Evolutionary conservation across 805 yeast genomes (phyloP).

Genomic region (Saccharomycopsis fermentans): DNA sequence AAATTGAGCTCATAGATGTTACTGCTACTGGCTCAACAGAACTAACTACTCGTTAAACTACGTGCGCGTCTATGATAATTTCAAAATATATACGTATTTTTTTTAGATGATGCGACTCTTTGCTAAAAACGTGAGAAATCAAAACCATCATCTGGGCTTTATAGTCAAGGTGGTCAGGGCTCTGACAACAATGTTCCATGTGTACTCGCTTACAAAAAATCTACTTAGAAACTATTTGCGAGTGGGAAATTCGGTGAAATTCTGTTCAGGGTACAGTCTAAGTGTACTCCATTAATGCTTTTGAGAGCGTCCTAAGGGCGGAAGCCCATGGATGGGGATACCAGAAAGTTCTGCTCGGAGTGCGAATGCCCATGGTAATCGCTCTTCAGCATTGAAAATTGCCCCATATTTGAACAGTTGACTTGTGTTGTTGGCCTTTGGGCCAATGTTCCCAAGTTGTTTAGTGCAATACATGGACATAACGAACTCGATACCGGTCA

Average conservation of each 20-base stretch:
- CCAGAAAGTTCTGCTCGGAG: conserved; percentile 3
- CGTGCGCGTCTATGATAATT: no score
- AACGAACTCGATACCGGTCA: conserved; percentile 15
- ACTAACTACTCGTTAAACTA: no score
- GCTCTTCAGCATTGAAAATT: neutral
- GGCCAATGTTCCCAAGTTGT: neutral
- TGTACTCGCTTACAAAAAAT: conserved; percentile 11
- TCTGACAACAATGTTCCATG: conserved; percentile 8
- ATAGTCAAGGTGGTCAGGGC: neutral
- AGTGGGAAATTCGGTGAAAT: conserved; percentile 16
- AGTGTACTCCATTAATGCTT: neutral
- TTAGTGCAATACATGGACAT: conserved; percentile 14
- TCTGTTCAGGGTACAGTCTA: neutral
- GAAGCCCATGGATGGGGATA: conserved; percentile 8
- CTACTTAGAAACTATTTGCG: neutral
- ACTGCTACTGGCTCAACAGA: no score
- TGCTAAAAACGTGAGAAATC: no score
- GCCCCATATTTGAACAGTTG: conserved; percentile 7
- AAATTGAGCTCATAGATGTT: no score
- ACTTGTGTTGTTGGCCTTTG: neutral
- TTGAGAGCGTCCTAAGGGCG: conserved; percentile 11
- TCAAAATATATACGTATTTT: no score
- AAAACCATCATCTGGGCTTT: neutral
- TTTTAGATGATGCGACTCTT: no score
- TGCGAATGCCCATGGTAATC: neutral